Percentiles rank a stretch among this genome's conserved stretches.
Conservation (phyloP, 2,329 filamentous ascomycete species). For the Celoporthe dispersa region DNA sequence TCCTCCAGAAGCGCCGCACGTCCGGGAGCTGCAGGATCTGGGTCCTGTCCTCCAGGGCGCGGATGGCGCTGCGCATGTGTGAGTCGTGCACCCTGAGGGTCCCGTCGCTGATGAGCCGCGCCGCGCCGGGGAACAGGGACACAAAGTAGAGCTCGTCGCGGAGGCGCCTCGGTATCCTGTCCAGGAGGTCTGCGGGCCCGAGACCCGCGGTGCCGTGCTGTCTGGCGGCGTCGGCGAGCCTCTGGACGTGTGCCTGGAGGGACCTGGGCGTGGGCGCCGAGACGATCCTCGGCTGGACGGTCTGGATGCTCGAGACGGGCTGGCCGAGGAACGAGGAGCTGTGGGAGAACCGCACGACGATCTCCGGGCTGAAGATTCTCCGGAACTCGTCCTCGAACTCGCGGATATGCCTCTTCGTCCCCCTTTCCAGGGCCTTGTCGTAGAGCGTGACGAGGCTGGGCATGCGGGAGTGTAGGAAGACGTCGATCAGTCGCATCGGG, state of each 20-base stretch:
- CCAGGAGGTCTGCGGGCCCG: not conserved
- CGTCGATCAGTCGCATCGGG: not conserved
- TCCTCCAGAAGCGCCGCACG: not conserved
- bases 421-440: not conserved
- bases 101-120: not conserved
- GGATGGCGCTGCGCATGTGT: not conserved
- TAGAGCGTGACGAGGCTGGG: not conserved
- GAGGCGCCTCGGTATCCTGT: not conserved
- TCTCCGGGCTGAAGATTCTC: not conserved
- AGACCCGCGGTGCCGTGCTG: not conserved
- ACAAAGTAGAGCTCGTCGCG: conserved; percentile 19
- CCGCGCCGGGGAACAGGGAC: conserved; percentile 19
- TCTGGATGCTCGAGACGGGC: conserved; percentile 11
- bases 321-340: conserved; percentile 4
- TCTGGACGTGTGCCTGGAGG: not conserved
- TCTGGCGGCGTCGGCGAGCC: not conserved
- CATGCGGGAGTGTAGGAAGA: not conserved
- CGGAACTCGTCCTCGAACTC: not conserved
- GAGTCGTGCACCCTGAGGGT: not conserved
- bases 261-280: not conserved
- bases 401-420: not conserved
- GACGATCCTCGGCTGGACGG: not conserved
- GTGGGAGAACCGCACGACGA: not conserved
- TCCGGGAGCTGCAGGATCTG: not conserved
- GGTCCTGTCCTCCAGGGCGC: not conserved